Conservation (phyloP, 179 eudicot genomes). For the Silene coronaria region DNA sequence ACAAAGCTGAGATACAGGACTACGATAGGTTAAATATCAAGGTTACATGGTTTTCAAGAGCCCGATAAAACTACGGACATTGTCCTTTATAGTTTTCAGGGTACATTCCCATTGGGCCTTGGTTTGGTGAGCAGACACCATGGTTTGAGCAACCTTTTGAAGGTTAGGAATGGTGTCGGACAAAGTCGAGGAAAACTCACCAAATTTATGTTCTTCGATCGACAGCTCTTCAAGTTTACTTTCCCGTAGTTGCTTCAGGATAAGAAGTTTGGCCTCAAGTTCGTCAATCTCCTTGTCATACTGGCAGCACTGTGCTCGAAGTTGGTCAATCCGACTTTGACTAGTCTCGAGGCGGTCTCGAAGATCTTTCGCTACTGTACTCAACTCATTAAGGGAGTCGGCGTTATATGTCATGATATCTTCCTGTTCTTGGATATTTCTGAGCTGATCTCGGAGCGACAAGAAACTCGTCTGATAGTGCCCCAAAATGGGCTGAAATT, state of each 20-base stretch:
- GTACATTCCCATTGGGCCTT: constrained; percentile 23
- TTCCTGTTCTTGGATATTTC: constrained; percentile 15
- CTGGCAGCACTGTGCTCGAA: constrained; percentile 16
- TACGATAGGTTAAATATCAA: neutral
- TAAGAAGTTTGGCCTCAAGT: constrained; percentile 13
- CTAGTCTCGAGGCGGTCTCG: constrained; percentile 21
- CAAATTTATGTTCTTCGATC: constrained; percentile 10
- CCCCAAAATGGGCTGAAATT: constrained; percentile 22
- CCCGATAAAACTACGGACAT: constrained; percentile 24
- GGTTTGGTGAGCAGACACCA: constrained; percentile 23
- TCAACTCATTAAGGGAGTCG: constrained; percentile 9
- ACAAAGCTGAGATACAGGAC: neutral
- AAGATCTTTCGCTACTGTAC: constrained; percentile 21
- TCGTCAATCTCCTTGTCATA: constrained; percentile 21
- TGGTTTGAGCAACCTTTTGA: constrained; percentile 17
- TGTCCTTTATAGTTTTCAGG: constrained; percentile 22
- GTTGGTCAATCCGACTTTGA: constrained; percentile 14
- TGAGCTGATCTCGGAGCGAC: constrained; percentile 18
- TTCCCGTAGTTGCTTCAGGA: constrained; percentile 16
- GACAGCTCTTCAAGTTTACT: constrained; percentile 20
- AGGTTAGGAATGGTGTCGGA: constrained; percentile 23
- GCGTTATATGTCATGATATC: constrained; percentile 8
- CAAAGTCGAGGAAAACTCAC: constrained; percentile 15
- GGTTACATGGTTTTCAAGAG: constrained; percentile 22
- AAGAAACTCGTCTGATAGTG: constrained; percentile 21